Evolutionary conservation across 2,329 filamentous ascomycete species (phyloP).

Genomic region (Xylogone sp.): DNA sequence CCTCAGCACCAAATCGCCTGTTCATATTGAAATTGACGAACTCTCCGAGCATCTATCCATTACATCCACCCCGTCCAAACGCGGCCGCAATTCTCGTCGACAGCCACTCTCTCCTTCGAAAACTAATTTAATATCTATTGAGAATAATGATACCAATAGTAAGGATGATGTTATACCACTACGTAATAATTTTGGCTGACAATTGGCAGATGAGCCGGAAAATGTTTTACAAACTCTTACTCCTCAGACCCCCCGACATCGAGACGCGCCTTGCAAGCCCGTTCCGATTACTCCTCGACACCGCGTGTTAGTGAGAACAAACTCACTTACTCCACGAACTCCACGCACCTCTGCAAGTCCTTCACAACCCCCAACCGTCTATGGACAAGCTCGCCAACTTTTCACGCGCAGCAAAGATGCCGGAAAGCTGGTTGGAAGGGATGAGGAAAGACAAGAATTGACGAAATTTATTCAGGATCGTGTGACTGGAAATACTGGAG

Average conservation of each 20-base stretch:
- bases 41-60: slow-evolving; percentile 19
- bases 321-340: slow-evolving; percentile 72
- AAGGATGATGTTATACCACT: slow-evolving; percentile 6
- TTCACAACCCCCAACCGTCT: slow-evolving; percentile 67
- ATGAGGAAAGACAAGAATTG: slow-evolving; percentile 58
- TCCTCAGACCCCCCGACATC: slow-evolving; percentile 72
- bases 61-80: slow-evolving; percentile 40
- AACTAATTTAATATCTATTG: slow-evolving; percentile 39
- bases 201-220: slow-evolving; percentile 37
- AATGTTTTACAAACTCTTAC: slow-evolving; percentile 52
- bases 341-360: slow-evolving; percentile 72
- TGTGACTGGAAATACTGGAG: slow-evolving; percentile 56
- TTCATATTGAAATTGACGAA: slow-evolving; percentile 41
- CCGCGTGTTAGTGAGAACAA: slow-evolving; percentile 73
- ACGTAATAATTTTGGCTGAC: slow-evolving; percentile 12
- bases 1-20: slow-evolving; percentile 33
- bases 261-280: slow-evolving; percentile 69
- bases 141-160: slow-evolving; percentile 35
- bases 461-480: slow-evolving; percentile 64
- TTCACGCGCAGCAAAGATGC: slow-evolving; percentile 61
- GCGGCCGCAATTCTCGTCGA: slow-evolving; percentile 37
- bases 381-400: slow-evolving; percentile 80
- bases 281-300: slow-evolving; percentile 79
- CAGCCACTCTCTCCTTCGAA: slow-evolving; percentile 40
- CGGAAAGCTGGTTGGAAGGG: slow-evolving; percentile 28